These are phyloP conservation scores for Gossypium rotundifolium DNA, from an alignment of 345 rosid genomes.

Conservation along the genomic window DNA sequence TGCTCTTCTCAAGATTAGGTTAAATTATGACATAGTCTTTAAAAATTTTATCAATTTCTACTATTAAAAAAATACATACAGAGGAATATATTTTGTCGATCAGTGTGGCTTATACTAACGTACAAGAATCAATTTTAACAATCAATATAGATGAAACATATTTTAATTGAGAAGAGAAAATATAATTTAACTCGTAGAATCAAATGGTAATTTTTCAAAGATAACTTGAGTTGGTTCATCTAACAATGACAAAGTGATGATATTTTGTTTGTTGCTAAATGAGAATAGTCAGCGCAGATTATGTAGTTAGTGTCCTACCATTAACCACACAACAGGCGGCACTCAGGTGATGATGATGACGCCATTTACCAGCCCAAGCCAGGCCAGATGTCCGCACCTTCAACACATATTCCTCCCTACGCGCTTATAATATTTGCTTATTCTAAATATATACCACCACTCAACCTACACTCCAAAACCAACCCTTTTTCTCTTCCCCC, in stretches of 20 bases:
- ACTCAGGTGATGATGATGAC: no score
- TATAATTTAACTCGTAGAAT: no score
- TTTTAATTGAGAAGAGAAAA: no score
- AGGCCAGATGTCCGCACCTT: slow-evolving; percentile 5
- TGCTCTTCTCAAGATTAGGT: no score
- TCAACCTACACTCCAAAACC: neutral
- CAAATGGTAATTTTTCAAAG: no score
- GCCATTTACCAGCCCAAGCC: neutral
- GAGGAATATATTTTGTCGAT: no score
- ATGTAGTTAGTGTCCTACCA: slow-evolving; percentile 8
- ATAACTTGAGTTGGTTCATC: neutral
- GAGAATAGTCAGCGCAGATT: slow-evolving; percentile 19
- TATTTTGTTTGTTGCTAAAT: neutral
- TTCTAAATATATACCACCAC: neutral
- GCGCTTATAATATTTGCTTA: no score
- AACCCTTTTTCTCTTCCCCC: neutral
- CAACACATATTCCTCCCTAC: neutral
- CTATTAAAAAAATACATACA: no score
- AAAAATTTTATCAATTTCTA: no score
- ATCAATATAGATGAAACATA: fast-evolving
- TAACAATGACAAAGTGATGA: no score
- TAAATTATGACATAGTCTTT: no score
- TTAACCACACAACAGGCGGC: slow-evolving; percentile 1
- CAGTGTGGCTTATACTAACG: fast-evolving
- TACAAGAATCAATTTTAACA: no score